Percentiles rank a stretch among this genome's conserved stretches.
Conservation (phyloP, 768 basidiomycete genomes). For the Suillus americanus region DNA sequence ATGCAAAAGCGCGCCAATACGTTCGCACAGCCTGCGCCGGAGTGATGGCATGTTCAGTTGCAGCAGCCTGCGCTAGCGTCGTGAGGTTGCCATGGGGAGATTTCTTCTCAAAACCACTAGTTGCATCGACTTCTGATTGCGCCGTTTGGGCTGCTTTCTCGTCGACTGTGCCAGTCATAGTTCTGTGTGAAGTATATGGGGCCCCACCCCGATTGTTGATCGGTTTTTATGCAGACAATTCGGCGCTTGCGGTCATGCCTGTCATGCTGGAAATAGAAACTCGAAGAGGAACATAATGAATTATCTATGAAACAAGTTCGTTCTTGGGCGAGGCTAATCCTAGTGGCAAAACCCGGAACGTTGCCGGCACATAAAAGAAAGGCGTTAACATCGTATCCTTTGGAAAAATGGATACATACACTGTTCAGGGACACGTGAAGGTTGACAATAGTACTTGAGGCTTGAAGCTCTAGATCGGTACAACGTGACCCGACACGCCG, state of each 20-base stretch:
- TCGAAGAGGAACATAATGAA: neutral
- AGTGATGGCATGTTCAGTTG: slow-evolving; percentile 19
- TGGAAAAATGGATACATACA: neutral
- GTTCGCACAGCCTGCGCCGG: slow-evolving; percentile 20
- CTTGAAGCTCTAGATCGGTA: neutral
- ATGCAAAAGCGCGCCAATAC: slow-evolving; percentile 24
- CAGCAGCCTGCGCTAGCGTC: slow-evolving; percentile 22
- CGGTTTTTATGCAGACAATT: neutral
- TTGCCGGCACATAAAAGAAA: neutral
- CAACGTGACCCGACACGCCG: neutral
- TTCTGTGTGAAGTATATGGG: neutral
- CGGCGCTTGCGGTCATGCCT: neutral
- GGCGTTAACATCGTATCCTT: neutral
- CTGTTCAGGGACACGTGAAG: neutral
- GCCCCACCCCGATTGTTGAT: neutral
- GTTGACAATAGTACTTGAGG: neutral
- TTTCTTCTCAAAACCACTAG: slow-evolving; percentile 12
- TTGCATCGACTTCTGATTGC: slow-evolving; percentile 4
- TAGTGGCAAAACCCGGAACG: neutral
- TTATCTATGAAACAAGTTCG: neutral
- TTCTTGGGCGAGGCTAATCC: neutral
- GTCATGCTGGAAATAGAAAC: neutral
- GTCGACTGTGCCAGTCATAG: slow-evolving; percentile 7
- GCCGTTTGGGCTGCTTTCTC: slow-evolving; percentile 12
- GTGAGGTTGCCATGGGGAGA: slow-evolving; percentile 13